Percentiles rank a stretch among this genome's conserved stretches.
Evolutionary conservation across 2,329 filamentous ascomycete species (phyloP).

Genomic region (Pyricularia pennisetigena): DNA sequence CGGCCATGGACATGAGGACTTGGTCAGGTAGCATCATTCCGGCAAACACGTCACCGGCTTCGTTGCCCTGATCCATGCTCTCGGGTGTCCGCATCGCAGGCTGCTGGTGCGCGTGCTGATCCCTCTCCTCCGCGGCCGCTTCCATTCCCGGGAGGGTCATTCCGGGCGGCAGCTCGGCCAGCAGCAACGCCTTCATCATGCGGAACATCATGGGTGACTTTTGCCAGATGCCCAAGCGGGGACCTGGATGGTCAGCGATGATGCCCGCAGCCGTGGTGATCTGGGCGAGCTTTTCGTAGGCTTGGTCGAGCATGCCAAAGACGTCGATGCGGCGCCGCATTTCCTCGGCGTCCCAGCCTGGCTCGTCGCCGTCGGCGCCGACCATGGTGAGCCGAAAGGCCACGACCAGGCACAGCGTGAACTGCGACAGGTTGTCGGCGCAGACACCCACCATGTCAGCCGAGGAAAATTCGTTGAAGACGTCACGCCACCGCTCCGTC

Average conservation of each 20-base stretch:
- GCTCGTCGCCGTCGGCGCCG: constrained; percentile 7
- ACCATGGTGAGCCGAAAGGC: constrained; percentile 15
- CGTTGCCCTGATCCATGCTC: background rate
- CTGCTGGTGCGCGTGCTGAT: background rate
- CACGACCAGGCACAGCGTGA: constrained; percentile 15
- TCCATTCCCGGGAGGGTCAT: background rate
- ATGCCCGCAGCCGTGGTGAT: constrained; percentile 10
- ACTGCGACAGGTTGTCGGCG: constrained; percentile 7
- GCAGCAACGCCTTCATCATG: constrained; percentile 13
- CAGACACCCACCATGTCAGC: constrained; percentile 12
- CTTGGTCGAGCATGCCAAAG: constrained; percentile 12
- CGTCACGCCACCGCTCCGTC: constrained; percentile 12
- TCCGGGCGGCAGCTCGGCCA: constrained; percentile 8
- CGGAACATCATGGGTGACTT: constrained; percentile 13
- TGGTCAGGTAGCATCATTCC: background rate
- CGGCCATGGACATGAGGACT: background rate
- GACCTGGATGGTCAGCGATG: constrained; percentile 10
- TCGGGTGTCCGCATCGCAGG: background rate
- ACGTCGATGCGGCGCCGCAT: constrained; percentile 13
- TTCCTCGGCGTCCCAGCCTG: constrained; percentile 14
- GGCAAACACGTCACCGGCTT: background rate
- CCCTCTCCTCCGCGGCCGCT: background rate
- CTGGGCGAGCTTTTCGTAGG: constrained; percentile 7
- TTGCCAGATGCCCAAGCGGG: constrained; percentile 13
- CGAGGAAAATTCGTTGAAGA: constrained; percentile 8